These are phyloP conservation scores for Coleophoma eucalyptorum DNA, from an alignment of 2,329 filamentous ascomycete species.

Conservation along the genomic window DNA sequence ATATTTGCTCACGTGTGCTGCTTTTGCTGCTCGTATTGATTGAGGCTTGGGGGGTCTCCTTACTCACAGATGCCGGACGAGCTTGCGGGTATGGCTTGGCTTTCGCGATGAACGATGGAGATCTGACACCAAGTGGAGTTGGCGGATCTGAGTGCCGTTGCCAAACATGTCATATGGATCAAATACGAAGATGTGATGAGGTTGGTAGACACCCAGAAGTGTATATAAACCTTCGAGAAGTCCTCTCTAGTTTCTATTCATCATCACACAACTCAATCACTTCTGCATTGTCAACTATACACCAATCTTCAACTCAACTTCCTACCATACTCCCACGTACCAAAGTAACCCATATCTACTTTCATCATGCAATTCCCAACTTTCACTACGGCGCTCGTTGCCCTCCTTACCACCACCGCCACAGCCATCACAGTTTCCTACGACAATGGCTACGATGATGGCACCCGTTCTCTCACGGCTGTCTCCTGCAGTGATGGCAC, in stretches of 20 bases:
- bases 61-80: no score
- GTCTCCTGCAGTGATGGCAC: constrained; percentile 65
- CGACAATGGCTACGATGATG: constrained; percentile 67
- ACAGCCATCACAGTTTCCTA: constrained; percentile 55
- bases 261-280: background rate
- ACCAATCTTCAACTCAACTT: background rate
- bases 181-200: no score
- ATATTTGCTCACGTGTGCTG: no score
- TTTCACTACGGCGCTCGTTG: constrained; percentile 34
- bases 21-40: no score
- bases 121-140: no score
- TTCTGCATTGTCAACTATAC: background rate
- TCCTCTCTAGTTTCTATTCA: background rate
- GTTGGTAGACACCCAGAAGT: no score
- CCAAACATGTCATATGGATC: no score
- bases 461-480: constrained; percentile 45
- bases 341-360: background rate
- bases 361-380: constrained; percentile 40
- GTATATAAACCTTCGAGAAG: background rate
- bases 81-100: no score
- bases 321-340: background rate
- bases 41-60: no score
- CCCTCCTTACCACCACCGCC: constrained; percentile 33
- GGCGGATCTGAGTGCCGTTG: no score
- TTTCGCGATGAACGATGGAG: no score